Percentiles rank a stretch among this genome's conserved stretches.
Evolutionary conservation across 108 stramenopile species (phyloP).

Genomic region (Nitzschia putrida): DNA sequence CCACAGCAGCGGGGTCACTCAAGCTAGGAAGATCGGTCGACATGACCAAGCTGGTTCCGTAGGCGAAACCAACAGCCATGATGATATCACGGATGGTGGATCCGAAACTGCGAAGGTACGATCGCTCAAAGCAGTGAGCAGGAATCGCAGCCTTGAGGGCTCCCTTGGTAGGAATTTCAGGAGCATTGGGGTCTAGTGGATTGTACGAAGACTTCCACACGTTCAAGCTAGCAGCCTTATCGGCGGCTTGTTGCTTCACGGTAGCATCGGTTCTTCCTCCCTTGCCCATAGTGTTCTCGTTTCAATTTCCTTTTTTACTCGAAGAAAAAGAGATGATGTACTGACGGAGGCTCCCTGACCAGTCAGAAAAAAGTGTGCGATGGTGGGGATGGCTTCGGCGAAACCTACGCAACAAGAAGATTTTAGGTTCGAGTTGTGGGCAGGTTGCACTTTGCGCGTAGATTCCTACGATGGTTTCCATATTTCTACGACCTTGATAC

Average conservation of each 20-base stretch:
- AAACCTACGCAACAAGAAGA: too few relatives aligned
- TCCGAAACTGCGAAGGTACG: constrained; percentile 76
- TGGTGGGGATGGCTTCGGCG: too few relatives aligned
- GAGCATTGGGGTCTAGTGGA: constrained; percentile 80
- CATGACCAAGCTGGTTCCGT: constrained; percentile 62
- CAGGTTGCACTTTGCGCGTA: neutral
- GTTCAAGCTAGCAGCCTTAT: constrained; percentile 48
- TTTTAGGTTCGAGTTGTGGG: neutral
- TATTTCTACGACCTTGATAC: neutral
- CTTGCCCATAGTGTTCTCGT: constrained; percentile 48
- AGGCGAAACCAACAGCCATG: constrained; percentile 81
- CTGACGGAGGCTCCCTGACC: too few relatives aligned
- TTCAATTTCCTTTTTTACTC: neutral
- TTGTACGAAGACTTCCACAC: constrained; percentile 84
- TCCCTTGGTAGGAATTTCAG: constrained; percentile 84
- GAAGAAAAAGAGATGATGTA: too few relatives aligned
- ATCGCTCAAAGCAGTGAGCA: constrained; percentile 92
- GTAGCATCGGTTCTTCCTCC: constrained; percentile 46
- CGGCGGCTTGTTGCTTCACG: constrained; percentile 18
- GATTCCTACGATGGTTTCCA: neutral
- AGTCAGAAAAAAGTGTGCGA: neutral
- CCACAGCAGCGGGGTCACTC: constrained; percentile 34
- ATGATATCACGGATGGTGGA: constrained; percentile 84
- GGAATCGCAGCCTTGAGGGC: constrained; percentile 90
- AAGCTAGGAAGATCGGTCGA: constrained; percentile 76